Base-by-base conservation (phyloP, 805 yeast species). In the Yamadazyma tumulicola region DNA sequence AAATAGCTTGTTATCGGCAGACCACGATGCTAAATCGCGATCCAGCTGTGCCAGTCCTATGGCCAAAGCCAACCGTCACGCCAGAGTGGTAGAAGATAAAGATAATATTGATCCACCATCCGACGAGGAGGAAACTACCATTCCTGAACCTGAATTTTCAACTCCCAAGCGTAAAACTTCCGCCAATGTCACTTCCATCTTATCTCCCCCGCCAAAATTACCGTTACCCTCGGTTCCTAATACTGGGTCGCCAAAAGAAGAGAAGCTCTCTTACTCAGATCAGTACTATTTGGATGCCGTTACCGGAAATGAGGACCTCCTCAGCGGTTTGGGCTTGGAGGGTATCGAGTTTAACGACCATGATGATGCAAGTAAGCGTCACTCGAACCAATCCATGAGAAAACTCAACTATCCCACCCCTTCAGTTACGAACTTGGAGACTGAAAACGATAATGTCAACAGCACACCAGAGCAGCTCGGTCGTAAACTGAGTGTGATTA, bases 41-140 rank as follows among this genome's bases (percentile, higher is more conserved):
- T 52, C 64, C 1, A 51, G 48, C 9, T 54, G 61, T 17, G 49
- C 66, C 6, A 62, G 69, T 19, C 73, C 73, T 5, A 50, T 61
- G 50, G 73, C 71, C 1, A 60, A 51, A 41, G 66, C 55, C 5
- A 67, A 67, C 36, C 52, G 73, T 33, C 73, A 67, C 42, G 73
- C 73, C 2, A 53, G 72, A 19, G 70, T 67, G 6, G 61, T 67
- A 4, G 73, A 67, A 39, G 57, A 66, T 2, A 54, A 51, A 32
- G 53, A 48, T 26, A 37, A 44, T 19, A 32, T 34, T 7, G 31
- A 32, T 17, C n/a, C 26, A 20, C 24, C 7, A n/a, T 26, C 34
- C 17, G 19, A 22, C n/a, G 18, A 22, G 13, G 36, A 29, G n/a
- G 23, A 45, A 11, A 31, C 31, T 14, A 29, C 43, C 10, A 37